A percentile compares a stretch with the other conserved stretches of the same genome.
Evolutionary conservation across 1,284 basidiomycete genomes (phyloP).

Genomic region (Lentinus polychrous): DNA sequence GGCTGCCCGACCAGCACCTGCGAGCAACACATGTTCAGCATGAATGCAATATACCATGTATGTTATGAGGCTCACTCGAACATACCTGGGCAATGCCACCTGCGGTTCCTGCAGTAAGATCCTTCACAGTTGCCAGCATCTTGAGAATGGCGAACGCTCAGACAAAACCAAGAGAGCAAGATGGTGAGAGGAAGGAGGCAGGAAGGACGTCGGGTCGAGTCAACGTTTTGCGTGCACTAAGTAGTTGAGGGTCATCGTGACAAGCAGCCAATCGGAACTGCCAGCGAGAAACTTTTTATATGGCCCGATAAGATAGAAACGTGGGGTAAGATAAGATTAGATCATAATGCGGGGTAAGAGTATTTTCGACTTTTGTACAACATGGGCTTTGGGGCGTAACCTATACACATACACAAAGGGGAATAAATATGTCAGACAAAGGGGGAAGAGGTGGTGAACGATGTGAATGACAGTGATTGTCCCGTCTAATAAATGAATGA

Average conservation of each 20-base stretch:
- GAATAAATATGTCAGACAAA: slow-evolving; percentile 6
- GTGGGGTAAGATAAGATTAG: slow-evolving; percentile 8
- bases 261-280: slow-evolving; percentile 1
- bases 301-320: no score
- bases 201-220: background rate
- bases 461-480: slow-evolving; percentile 1
- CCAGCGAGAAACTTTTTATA: slow-evolving; percentile 1
- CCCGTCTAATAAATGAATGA: slow-evolving; percentile 3
- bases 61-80: slow-evolving; percentile 1
- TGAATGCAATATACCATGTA: slow-evolving; percentile 2
- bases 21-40: background rate
- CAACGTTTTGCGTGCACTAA: background rate
- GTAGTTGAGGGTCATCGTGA: no score
- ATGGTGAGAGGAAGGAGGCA: background rate
- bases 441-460: background rate
- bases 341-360: background rate
- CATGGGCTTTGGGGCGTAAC: slow-evolving; percentile 2
- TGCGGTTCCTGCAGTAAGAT: slow-evolving; percentile 78
- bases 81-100: slow-evolving; percentile 85
- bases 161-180: background rate
- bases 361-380: slow-evolving; percentile 4
- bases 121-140: slow-evolving; percentile 60
- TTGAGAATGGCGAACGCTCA: slow-evolving; percentile 3
- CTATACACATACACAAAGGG: background rate
- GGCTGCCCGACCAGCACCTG: slow-evolving; percentile 90